A percentile compares a stretch with the other conserved stretches of the same genome.
Evolutionary conservation across 2,329 filamentous ascomycete genomes (phyloP).

Genomic region (Capronia americana): DNA sequence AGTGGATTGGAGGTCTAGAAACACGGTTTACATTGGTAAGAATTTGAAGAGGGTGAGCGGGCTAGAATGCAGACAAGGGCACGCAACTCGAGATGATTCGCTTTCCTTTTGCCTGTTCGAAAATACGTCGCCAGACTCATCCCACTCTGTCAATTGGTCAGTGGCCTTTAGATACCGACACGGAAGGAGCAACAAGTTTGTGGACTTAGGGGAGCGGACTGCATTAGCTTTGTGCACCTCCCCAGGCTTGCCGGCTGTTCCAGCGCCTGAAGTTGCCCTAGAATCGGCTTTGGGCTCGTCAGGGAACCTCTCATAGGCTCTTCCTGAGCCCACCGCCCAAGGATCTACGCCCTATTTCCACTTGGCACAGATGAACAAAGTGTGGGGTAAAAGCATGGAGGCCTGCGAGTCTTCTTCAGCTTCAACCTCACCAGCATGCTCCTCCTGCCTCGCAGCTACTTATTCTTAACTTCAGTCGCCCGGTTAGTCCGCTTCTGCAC

Average conservation of each 20-base stretch:
- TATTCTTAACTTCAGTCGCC: neutral
- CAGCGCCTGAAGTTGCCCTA: conserved; percentile 14
- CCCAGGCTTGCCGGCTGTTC: conserved; percentile 19
- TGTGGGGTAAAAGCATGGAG: conserved; percentile 18
- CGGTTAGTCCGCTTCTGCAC: neutral
- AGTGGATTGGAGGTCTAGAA: conserved; percentile 4
- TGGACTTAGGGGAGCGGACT: conserved; percentile 2
- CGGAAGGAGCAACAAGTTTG: conserved; percentile 16
- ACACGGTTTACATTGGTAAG: conserved; percentile 13
- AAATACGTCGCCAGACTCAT: conserved; percentile 7
- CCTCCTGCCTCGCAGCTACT: neutral
- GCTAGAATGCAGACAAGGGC: conserved; percentile 2
- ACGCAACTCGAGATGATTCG: conserved; percentile 17
- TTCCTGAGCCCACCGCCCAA: conserved; percentile 8
- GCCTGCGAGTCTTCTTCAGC: neutral
- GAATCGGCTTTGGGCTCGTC: conserved; percentile 8
- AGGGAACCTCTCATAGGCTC: conserved; percentile 4
- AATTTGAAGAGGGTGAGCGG: conserved; percentile 5
- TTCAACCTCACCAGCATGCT: neutral
- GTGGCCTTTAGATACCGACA: neutral
- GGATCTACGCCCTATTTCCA: conserved; percentile 11
- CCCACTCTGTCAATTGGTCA: conserved; percentile 5
- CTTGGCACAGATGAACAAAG: conserved; percentile 19
- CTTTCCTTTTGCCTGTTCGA: conserved; percentile 14
- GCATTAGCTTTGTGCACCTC: conserved; percentile 18